Conservation (phyloP, 1,284 basidiomycete genomes). For the Singerocomus rubriflavus region DNA sequence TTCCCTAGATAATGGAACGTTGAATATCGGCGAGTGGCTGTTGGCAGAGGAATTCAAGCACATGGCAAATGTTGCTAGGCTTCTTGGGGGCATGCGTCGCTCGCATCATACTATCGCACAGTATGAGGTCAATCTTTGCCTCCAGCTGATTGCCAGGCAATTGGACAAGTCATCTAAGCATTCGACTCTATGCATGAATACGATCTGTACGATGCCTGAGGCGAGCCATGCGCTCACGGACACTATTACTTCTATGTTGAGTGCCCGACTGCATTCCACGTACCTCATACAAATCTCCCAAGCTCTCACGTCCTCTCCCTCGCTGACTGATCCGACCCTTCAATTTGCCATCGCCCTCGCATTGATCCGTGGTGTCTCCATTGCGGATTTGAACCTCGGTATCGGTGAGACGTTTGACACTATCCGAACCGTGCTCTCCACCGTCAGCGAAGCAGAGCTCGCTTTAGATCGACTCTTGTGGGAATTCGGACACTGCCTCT, state of each 20-base stretch:
- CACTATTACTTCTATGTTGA: slow-evolving; percentile 26
- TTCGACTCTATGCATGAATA: slow-evolving; percentile 17
- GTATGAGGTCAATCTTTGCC: slow-evolving; percentile 28
- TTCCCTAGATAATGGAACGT: slow-evolving; percentile 50
- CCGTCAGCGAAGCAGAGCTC: slow-evolving; percentile 30
- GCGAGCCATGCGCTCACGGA: slow-evolving; percentile 16
- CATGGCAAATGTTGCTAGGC: slow-evolving; percentile 37
- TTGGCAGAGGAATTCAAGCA: slow-evolving; percentile 56
- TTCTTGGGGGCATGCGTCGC: slow-evolving; percentile 36
- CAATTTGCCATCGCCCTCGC: slow-evolving; percentile 44
- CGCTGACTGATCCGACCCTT: slow-evolving; percentile 38
- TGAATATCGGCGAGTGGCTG: slow-evolving; percentile 70
- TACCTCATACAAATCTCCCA: slow-evolving; percentile 29
- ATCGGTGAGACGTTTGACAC: slow-evolving; percentile 29
- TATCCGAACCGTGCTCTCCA: slow-evolving; percentile 30
- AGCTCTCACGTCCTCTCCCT: slow-evolving; percentile 27
- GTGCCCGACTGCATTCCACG: slow-evolving; percentile 26
- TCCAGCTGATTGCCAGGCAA: slow-evolving; percentile 22
- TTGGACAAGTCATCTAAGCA: slow-evolving; percentile 19
- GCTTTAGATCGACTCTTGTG: slow-evolving; percentile 32
- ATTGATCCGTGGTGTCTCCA: slow-evolving; percentile 35
- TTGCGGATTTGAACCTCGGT: slow-evolving; percentile 18
- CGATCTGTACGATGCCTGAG: slow-evolving; percentile 22
- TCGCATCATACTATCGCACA: slow-evolving; percentile 33
- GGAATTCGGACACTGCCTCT: slow-evolving; percentile 38